A percentile compares a stretch with the other conserved stretches of the same genome.
Evolutionary conservation across 257 asterid genomes (phyloP).

Genomic region (Verbena officinalis): DNA sequence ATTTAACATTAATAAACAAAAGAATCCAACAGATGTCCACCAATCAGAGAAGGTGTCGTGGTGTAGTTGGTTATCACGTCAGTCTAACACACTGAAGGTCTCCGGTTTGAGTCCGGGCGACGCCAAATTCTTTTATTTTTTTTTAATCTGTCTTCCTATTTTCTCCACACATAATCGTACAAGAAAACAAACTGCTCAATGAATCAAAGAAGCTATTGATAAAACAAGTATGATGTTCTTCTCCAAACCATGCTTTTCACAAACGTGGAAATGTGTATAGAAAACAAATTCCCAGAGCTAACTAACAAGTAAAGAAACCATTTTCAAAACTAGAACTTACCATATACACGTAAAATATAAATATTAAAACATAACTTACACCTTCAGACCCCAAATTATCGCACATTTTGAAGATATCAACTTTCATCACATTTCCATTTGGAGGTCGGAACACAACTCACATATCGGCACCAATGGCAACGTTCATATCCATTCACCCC

Average conservation of each 20-base stretch:
- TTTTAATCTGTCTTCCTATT: background rate
- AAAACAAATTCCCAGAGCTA: constrained; percentile 16
- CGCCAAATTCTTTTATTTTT: constrained; percentile 34
- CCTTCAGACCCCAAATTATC: background rate
- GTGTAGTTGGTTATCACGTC: constrained; percentile 99
- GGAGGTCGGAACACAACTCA: constrained; percentile 78
- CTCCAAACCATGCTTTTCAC: background rate
- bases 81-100: constrained; percentile 99
- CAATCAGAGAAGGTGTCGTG: constrained; percentile 60
- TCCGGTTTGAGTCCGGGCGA: constrained; percentile 85
- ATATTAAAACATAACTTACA: constrained; percentile 15
- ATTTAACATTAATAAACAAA: no score
- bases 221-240: no score
- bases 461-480: constrained; percentile 86
- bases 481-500: constrained; percentile 69
- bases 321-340: constrained; percentile 10
- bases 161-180: no score
- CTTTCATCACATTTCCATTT: constrained; percentile 66
- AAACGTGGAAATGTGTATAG: background rate
- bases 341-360: constrained; percentile 26
- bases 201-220: no score
- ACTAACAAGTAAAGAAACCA: background rate
- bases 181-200: no score
- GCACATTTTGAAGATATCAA: background rate
- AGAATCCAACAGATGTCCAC: background rate